Percentiles rank a stretch among this genome's conserved stretches.
Conservation (phyloP, 495 filamentous ascomycete genomes). For the Xylaria curta region DNA sequence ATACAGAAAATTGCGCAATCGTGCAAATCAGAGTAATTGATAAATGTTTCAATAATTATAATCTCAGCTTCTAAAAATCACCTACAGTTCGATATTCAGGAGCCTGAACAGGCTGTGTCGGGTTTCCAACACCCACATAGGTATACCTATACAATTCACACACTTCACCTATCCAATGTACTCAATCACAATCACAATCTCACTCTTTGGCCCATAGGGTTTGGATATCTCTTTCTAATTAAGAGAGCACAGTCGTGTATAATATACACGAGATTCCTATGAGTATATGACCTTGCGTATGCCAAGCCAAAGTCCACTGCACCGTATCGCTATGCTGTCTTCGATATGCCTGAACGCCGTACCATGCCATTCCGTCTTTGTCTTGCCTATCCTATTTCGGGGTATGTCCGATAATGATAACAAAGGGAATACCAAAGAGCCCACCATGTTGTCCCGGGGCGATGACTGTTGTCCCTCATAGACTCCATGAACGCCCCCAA, state of each 20-base stretch:
- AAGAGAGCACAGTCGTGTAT: constrained; percentile 2
- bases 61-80: neutral
- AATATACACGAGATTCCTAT: constrained; percentile 16
- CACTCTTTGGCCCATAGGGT: neutral
- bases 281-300: constrained; percentile 22
- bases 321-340: constrained; percentile 28
- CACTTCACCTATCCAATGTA: too few relatives aligned
- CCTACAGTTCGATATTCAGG: neutral
- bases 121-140: too few relatives aligned
- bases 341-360: constrained; percentile 26
- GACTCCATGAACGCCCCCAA: constrained; percentile 15
- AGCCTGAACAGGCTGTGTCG: neutral
- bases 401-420: constrained; percentile 26
- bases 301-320: constrained; percentile 17
- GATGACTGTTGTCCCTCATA: neutral
- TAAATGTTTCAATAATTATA: neutral
- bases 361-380: constrained; percentile 8
- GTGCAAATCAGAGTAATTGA: neutral
- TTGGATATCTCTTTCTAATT: constrained; percentile 7
- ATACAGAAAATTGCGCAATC: neutral
- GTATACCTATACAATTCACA: neutral
- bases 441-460: constrained; percentile 10
- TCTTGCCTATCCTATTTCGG: constrained; percentile 15
- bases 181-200: neutral
- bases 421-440: constrained; percentile 15